phyloP scores from a whole-genome alignment of 1,284 basidiomycete genomes.

The Paramarasmius palmivorus region DNA sequence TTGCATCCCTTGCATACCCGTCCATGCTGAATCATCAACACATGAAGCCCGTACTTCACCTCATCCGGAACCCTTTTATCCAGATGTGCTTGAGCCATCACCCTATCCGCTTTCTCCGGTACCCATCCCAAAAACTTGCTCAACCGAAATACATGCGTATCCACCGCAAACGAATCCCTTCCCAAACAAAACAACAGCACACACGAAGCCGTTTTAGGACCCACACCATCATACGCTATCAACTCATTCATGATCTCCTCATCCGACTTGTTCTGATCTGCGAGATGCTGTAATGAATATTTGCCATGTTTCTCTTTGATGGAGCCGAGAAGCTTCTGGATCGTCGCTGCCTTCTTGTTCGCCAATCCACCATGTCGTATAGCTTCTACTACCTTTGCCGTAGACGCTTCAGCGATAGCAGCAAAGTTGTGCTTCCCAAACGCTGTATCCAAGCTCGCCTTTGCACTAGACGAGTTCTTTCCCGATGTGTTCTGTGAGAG shows the following conservation, averaged over 20 bases:
- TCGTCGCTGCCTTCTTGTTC: constrained; percentile 71
- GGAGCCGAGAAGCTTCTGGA: constrained; percentile 55
- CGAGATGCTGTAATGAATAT: constrained; percentile 59
- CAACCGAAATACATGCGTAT: constrained; percentile 74
- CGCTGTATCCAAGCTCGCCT: constrained; percentile 52
- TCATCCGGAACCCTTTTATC: constrained; percentile 62
- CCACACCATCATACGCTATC: constrained; percentile 69
- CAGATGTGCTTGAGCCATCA: constrained; percentile 71
- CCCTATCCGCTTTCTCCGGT: constrained; percentile 58
- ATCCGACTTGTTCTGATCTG: constrained; percentile 40
- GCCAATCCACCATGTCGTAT: constrained; percentile 74
- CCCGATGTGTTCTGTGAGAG: constrained; percentile 75
- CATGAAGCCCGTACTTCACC: constrained; percentile 73
- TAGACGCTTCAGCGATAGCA: constrained; percentile 55
- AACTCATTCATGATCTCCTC: constrained; percentile 70
- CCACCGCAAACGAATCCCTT: constrained; percentile 74
- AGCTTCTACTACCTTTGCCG: constrained; percentile 54
- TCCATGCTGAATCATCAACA: constrained; percentile 70
- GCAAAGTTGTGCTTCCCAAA: constrained; percentile 67
- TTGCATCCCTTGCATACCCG: constrained; percentile 57
- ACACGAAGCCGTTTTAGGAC: constrained; percentile 79
- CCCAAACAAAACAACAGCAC: constrained; percentile 79
- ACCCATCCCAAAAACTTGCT: constrained; percentile 72
- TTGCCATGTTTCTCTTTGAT: constrained; percentile 54
- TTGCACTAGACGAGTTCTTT: constrained; percentile 65